Percentiles rank a stretch among this genome's conserved stretches.
Conservation (phyloP, 306 rosid genomes). For the Pyrus betulifolia region DNA sequence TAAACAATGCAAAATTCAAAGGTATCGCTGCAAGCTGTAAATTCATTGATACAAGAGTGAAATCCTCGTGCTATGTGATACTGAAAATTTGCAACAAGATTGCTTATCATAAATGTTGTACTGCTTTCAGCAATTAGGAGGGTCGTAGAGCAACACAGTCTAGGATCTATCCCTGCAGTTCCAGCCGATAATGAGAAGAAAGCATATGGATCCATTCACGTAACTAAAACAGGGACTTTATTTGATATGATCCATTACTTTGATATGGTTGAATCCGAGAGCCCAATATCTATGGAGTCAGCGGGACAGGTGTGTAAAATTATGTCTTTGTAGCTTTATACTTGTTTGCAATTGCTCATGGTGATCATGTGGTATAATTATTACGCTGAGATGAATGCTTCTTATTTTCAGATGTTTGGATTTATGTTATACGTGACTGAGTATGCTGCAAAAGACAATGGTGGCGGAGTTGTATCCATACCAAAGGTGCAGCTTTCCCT, state of each 20-base stretch:
- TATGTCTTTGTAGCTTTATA: not conserved
- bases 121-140: slow-evolving; percentile 63
- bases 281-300: slow-evolving; percentile 76
- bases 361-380: not conserved
- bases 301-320: slow-evolving; percentile 60
- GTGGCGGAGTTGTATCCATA: slow-evolving; percentile 42
- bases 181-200: slow-evolving; percentile 57
- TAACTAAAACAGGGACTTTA: slow-evolving; percentile 38
- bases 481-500: slow-evolving; percentile 43
- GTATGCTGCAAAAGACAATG: slow-evolving; percentile 37
- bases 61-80: not conserved
- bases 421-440: slow-evolving; percentile 59
- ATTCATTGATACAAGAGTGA: not conserved
- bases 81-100: slow-evolving; percentile 4
- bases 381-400: slow-evolving; percentile 17
- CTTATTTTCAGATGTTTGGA: slow-evolving; percentile 68
- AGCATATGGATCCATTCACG: slow-evolving; percentile 59
- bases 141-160: slow-evolving; percentile 53
- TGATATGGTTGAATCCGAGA: slow-evolving; percentile 45
- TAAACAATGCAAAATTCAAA: slow-evolving; percentile 67
- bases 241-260: slow-evolving; percentile 48
- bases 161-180: slow-evolving; percentile 49
- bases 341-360: not conserved
- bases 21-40: slow-evolving; percentile 29
- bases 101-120: slow-evolving; percentile 14